phyloP scores from a whole-genome alignment of 148 eudicot species.

The Oxyria digyna region DNA sequence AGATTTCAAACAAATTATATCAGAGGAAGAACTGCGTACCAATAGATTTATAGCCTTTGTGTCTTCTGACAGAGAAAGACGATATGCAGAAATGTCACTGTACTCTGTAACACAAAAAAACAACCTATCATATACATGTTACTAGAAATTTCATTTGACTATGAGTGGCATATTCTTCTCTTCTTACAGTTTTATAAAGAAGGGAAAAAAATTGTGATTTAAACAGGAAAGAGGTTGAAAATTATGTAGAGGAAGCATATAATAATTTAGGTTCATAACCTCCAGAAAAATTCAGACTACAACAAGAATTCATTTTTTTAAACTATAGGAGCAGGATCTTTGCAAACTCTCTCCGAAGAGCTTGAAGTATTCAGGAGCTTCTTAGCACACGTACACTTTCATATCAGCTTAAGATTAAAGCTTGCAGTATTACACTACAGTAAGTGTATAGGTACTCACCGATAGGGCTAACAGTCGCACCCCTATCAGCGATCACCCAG shows the following conservation, averaged over 20 bases:
- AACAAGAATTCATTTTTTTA: background rate
- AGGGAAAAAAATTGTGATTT: background rate
- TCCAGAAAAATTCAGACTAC: background rate
- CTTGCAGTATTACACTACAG: background rate
- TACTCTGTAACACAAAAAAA: conserved; percentile 43
- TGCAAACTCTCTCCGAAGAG: too few species aligned
- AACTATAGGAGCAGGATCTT: background rate
- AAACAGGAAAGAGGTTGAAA: background rate
- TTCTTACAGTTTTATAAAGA: background rate
- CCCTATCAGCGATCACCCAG: conserved; percentile 84
- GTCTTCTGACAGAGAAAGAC: conserved; percentile 89
- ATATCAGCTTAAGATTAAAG: background rate
- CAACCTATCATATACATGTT: background rate
- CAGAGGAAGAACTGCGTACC: conserved; percentile 29
- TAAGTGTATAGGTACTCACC: conserved; percentile 32
- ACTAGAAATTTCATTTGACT: background rate
- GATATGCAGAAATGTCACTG: conserved; percentile 91
- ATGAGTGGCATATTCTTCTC: background rate
- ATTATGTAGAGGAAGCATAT: background rate
- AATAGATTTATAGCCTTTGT: conserved; percentile 95
- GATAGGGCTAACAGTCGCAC: conserved; percentile 80
- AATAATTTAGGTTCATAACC: background rate
- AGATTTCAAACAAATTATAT: background rate
- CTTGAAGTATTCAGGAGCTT: too few species aligned
- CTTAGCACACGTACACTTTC: background rate